phyloP scores from a whole-genome alignment of 1,284 basidiomycete genomes.

The Boletus mariae region DNA sequence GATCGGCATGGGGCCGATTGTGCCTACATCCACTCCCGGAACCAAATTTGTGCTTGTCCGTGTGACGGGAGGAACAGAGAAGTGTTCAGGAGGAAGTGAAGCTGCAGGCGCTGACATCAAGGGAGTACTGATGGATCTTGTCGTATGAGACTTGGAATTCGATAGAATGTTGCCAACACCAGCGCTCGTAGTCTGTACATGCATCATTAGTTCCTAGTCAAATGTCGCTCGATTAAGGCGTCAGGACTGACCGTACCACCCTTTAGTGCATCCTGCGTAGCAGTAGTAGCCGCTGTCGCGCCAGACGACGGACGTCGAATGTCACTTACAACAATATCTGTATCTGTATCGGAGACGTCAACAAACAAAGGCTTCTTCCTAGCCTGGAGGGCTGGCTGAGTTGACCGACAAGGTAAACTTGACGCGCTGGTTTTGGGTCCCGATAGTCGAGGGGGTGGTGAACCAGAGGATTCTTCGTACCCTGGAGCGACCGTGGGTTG shows the following conservation, averaged over 20 bases:
- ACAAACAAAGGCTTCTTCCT: constrained; percentile 22
- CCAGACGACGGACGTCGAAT: constrained; percentile 2
- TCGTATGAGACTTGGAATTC: not conserved
- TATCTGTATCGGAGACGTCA: constrained; percentile 27
- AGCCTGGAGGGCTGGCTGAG: not conserved
- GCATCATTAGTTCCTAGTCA: constrained; percentile 4
- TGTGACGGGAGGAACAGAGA: constrained; percentile 2
- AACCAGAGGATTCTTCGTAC: constrained; percentile 10
- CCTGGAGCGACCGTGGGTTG: not conserved
- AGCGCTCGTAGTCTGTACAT: constrained; percentile 6
- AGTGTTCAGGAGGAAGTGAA: not conserved
- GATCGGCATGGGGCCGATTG: not conserved
- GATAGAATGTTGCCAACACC: not conserved
- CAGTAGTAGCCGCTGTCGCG: not conserved
- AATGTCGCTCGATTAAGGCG: not conserved
- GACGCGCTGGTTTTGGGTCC: not conserved
- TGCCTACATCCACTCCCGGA: not conserved
- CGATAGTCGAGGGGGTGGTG: constrained; percentile 3
- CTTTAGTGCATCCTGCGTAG: not conserved
- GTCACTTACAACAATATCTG: constrained; percentile 22
- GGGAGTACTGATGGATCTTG: not conserved
- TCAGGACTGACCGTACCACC: constrained; percentile 12
- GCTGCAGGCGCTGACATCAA: not conserved
- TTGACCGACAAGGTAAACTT: not conserved
- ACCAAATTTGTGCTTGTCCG: not conserved